Evolutionary conservation across 2,329 filamentous ascomycete species (phyloP).

Genomic region (Taxawa tesnikishii): DNA sequence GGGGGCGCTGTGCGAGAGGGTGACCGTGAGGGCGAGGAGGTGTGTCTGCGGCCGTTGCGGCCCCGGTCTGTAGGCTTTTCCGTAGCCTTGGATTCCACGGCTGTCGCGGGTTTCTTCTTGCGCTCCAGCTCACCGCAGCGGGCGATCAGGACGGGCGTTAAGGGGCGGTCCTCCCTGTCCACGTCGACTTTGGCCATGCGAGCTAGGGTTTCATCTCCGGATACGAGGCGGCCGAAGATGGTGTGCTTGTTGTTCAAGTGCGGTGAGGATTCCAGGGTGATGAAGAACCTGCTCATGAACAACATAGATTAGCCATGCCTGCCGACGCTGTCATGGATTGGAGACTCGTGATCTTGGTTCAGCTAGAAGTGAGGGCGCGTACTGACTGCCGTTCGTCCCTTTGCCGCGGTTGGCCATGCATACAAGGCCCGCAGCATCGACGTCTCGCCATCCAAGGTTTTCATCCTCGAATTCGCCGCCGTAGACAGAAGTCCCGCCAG

Average conservation of each 20-base stretch:
- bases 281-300: slow-evolving; percentile 25
- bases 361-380: slow-evolving; percentile 9
- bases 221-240: slow-evolving; percentile 25
- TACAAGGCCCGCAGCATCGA: slow-evolving; percentile 26
- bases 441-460: slow-evolving; percentile 26
- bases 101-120: slow-evolving; percentile 11
- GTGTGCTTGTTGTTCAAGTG: slow-evolving; percentile 31
- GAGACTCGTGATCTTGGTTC: too few relatives aligned
- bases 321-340: too few relatives aligned
- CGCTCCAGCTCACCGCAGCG: slow-evolving; percentile 27
- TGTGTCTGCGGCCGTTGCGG: slow-evolving; percentile 6
- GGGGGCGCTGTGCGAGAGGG: slow-evolving; percentile 11
- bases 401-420: slow-evolving; percentile 29
- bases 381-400: slow-evolving; percentile 29
- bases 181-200: slow-evolving; percentile 23
- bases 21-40: slow-evolving; percentile 6
- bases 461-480: slow-evolving; percentile 28
- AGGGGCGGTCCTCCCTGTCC: slow-evolving; percentile 23
- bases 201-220: slow-evolving; percentile 21
- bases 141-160: slow-evolving; percentile 22
- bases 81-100: neutral
- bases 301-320: too few relatives aligned
- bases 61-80: slow-evolving; percentile 6
- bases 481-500: slow-evolving; percentile 27
- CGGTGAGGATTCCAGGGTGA: slow-evolving; percentile 25